Evolutionary conservation across 345 rosid genomes (phyloP), one percentile per base, ranked within the genome.

Genomic region (Eucalyptus paniculata): DNA sequence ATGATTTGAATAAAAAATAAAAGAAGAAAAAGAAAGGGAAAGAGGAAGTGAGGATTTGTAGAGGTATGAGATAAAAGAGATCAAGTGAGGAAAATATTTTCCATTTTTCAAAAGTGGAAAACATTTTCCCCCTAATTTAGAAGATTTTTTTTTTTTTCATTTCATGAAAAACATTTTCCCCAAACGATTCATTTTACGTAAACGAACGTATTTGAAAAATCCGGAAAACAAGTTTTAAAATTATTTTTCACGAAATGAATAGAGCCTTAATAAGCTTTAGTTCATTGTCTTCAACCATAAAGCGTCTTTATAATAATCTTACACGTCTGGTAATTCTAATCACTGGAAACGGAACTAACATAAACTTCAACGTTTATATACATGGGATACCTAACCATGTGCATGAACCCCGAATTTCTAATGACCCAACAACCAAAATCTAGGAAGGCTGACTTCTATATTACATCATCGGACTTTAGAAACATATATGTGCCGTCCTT

Each of bases 161-260:
- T 51, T 51, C 54, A 51, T 51, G 23, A 8, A 51, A 51, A 51
- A 17, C 3, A 15, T 15, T 50, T 50, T 15, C 6, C 51, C 1
- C 7, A 50, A 50, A 0, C 0, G 15, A 50, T 50, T 50, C 8
- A 53, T 53, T 53, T 53, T 53, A 1, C 4, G 2, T 18, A 53
- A 51, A 53, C 9, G 9, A 53, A 53, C 9, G 9, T 9, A n/a
- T n/a, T n/a, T 4, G 4, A 0, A 53, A 18, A 51, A 51, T 51
- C 56, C 8, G 4, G 2, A 51, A 18, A 51, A 7, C 23, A 4
- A 4, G 8, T 51, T 51, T 51, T 2, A 2, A 18, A 51, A 51
- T 18, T 51, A 18, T 51, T 51, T 51, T 51, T 4, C 9, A 0
- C 21, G 0, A 51, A 18, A 51, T 7, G 54, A 51, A 51, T 0